Evolutionary conservation across 2,329 filamentous ascomycete species (phyloP), one percentile per base, ranked within the genome.

Genomic region (Botrytis fabae): DNA sequence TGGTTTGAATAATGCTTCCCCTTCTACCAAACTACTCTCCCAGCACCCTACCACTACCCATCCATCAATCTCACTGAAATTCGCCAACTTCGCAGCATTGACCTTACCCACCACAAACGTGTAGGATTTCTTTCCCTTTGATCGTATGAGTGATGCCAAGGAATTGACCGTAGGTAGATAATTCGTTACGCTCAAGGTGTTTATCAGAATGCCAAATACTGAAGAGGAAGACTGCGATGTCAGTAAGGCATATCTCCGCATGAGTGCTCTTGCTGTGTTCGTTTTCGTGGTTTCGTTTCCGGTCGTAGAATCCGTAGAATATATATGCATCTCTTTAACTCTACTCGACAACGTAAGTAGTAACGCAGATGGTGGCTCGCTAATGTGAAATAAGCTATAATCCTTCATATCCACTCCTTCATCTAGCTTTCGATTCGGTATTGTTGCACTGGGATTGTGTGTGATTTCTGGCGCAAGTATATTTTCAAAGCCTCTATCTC

Each of bases 11-110:
- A 97, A 97, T 10, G 92, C 93, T 73, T 93, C 92, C 76, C 94
- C 94, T 78, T 98, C 95, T 7, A 99, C 89, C 69, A 98, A 84
- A 74, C 93, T 94, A 81, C 95, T 97, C 83, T 99, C 96, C 96
- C 96, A 99, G 83, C 96, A 99, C 3, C 96, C 95, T 16, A 99
- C 93, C 0, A 98, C 94, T 0, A 98, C 94, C 96, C 96, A 99
- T 25, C 94, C 95, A 61, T 94, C 95, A 8, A 99, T 89, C 82
- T 99, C 96, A 73, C 92, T 90, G 83, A 99, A 99, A 82, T 99
- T 99, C 66, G 96, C 96, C 35, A 99, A 87, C 82, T 99, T 99
- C 54, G 95, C 95, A 0, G 95, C 91, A 80, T 98, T 99, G 40
- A 99, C 86, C 82, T 98, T 98, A 74, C 96, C 96, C 0, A 99